phyloP scores from a whole-genome alignment of 2,329 filamentous ascomycete species.

The Penicillium sp. region DNA sequence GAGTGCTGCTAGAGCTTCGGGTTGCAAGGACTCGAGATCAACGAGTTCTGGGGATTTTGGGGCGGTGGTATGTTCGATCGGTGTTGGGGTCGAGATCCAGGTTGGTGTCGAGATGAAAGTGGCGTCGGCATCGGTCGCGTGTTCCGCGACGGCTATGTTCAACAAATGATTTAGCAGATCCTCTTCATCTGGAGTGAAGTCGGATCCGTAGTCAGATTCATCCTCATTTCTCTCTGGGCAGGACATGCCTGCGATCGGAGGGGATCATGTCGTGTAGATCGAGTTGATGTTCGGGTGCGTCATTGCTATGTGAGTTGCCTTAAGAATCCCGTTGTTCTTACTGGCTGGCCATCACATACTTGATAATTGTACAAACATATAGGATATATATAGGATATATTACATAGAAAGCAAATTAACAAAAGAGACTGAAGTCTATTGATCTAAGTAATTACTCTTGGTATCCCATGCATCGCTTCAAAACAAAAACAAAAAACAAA shows the following conservation, averaged over 20 bases:
- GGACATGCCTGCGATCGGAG: constrained; percentile 34
- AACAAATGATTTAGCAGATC: constrained; percentile 54
- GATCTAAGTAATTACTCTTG: constrained; percentile 15
- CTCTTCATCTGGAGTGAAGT: constrained; percentile 60
- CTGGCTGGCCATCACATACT: constrained; percentile 8
- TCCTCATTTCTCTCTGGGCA: constrained; percentile 29
- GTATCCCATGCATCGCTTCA: constrained; percentile 21
- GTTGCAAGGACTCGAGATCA: constrained; percentile 21
- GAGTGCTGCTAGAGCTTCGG: constrained; percentile 16
- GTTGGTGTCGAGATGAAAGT: constrained; percentile 15
- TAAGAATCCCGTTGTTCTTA: constrained; percentile 13
- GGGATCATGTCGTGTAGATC: constrained; percentile 23
- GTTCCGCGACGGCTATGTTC: constrained; percentile 43
- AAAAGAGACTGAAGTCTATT: constrained; percentile 16
- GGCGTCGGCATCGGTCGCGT: constrained; percentile 24
- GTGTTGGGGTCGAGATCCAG: constrained; percentile 24
- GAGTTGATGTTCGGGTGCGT: constrained; percentile 13
- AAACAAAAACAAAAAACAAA: not conserved
- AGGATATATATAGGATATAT: not conserved
- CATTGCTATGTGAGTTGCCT: constrained; percentile 13
- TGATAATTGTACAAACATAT: not conserved
- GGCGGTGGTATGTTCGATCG: constrained; percentile 4
- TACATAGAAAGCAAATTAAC: not conserved
- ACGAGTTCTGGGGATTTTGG: constrained; percentile 3
- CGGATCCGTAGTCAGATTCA: constrained; percentile 60